Conservation (phyloP, 1,284 basidiomycete genomes). For the Ganoderma lingzhi region DNA sequence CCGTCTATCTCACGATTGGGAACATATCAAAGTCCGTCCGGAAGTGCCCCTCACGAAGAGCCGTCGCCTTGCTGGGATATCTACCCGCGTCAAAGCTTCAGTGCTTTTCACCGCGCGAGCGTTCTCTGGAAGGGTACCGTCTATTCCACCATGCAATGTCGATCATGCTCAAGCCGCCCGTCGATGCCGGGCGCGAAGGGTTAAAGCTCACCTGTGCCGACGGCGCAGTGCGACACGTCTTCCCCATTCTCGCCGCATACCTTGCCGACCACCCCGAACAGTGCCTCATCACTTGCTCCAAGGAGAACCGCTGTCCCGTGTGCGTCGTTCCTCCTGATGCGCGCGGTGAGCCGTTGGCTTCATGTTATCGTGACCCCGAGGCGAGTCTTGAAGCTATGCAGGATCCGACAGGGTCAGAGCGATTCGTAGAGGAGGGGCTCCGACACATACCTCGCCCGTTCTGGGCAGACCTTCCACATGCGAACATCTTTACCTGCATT, state of each 20-base stretch:
- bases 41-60: background rate
- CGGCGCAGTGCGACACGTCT: background rate
- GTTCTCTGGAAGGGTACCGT: background rate
- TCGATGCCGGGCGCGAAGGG: background rate
- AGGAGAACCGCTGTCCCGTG: background rate
- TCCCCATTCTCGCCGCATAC: background rate
- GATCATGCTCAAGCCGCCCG: background rate
- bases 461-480: background rate
- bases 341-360: background rate
- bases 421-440: background rate
- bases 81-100: background rate
- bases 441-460: background rate
- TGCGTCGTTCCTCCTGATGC: background rate
- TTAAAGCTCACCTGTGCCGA: background rate
- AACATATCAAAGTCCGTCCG: constrained; percentile 32
- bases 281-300: background rate
- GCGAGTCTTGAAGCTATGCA: background rate
- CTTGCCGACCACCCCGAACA: background rate
- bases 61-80: background rate
- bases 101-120: background rate
- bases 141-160: background rate
- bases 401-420: background rate
- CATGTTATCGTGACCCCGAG: background rate
- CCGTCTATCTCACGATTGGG: constrained; percentile 48
- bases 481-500: background rate